These are phyloP conservation scores for Ceriops decandra DNA, from an alignment of 345 rosid genomes.

Conservation along the genomic window DNA sequence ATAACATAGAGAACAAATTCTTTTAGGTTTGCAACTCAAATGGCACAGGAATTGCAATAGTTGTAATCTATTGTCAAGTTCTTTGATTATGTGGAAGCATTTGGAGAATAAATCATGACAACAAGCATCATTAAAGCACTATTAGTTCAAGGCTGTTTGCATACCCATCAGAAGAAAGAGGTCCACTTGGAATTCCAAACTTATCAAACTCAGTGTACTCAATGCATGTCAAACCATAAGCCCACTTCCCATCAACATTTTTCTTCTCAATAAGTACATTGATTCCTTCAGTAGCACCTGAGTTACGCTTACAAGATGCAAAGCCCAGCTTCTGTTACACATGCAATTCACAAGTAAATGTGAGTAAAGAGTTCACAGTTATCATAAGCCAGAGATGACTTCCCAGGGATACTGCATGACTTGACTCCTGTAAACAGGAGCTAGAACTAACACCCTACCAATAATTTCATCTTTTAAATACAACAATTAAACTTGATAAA, in stretches of 20 bases:
- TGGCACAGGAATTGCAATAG: too few relatives aligned
- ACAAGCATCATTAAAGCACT: not conserved
- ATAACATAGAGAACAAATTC: too few relatives aligned
- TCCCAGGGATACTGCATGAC: not conserved
- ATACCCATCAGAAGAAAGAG: slow-evolving; percentile 44
- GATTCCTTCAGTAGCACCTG: slow-evolving; percentile 85
- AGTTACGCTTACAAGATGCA: slow-evolving; percentile 77
- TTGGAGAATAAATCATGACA: not conserved
- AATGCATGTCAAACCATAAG: slow-evolving; percentile 89
- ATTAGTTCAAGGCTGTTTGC: not conserved
- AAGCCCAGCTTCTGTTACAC: slow-evolving; percentile 79
- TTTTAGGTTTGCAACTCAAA: too few relatives aligned
- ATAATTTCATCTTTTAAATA: not conserved
- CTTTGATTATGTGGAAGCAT: too few relatives aligned
- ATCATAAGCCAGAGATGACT: not conserved
- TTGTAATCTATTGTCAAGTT: too few relatives aligned
- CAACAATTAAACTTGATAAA: not conserved
- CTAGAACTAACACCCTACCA: not conserved
- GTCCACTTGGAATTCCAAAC: slow-evolving; percentile 48
- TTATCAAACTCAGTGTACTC: slow-evolving; percentile 90
- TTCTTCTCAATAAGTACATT: slow-evolving; percentile 84
- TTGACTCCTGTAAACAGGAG: not conserved
- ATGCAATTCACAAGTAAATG: slow-evolving; percentile 6
- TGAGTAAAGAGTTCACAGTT: not conserved
- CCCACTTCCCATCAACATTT: slow-evolving; percentile 77